Conservation (phyloP, 768 basidiomycete genomes). For the Podaxis carcinomalis region DNA sequence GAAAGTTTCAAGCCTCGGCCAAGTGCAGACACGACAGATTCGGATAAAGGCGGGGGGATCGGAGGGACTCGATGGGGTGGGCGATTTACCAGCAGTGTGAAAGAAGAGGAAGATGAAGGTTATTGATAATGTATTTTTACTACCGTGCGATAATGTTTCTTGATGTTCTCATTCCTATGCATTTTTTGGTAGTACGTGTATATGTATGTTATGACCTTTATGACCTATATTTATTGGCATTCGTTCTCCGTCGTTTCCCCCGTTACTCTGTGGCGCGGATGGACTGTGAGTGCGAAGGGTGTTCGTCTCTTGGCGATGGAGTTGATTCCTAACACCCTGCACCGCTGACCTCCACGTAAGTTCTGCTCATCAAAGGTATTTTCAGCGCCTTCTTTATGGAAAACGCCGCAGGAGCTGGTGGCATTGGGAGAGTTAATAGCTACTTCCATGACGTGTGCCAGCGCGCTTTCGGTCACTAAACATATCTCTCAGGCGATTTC, state of each 20-base stretch:
- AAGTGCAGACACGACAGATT: slow-evolving; percentile 52
- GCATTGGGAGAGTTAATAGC: not conserved
- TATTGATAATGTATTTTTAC: slow-evolving; percentile 20
- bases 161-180: slow-evolving; percentile 6
- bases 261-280: not conserved
- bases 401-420: not conserved
- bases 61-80: slow-evolving; percentile 25
- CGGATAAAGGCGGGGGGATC: slow-evolving; percentile 21
- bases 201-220: slow-evolving; percentile 9
- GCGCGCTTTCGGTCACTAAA: too few species aligned
- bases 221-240: slow-evolving; percentile 5
- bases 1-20: slow-evolving; percentile 85
- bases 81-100: slow-evolving; percentile 32
- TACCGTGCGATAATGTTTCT: slow-evolving; percentile 13
- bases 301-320: not conserved
- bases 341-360: not conserved
- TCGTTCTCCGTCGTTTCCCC: not conserved
- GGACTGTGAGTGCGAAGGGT: not conserved
- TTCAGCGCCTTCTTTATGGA: not conserved
- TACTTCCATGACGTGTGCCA: too few species aligned
- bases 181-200: slow-evolving; percentile 3
- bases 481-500: too few species aligned
- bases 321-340: not conserved
- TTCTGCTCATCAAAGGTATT: not conserved
- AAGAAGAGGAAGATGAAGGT: slow-evolving; percentile 47